Conservation (phyloP, 2,329 filamentous ascomycete genomes). For the Bimuria novae-zelandiae region DNA sequence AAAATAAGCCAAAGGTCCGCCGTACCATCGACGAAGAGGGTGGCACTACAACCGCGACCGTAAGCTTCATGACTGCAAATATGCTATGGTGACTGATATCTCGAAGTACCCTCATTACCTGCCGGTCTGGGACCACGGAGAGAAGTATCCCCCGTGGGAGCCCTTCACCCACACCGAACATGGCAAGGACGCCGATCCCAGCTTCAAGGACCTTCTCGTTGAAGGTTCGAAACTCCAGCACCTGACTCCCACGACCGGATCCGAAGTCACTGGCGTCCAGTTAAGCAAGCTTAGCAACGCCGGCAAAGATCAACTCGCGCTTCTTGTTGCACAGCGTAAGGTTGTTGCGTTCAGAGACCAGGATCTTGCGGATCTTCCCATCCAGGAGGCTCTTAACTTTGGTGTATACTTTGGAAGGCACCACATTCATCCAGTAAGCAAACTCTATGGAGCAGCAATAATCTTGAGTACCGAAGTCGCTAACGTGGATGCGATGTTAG, state of each 20-base stretch:
- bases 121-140: conserved; percentile 67
- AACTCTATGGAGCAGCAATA: no score
- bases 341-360: conserved; percentile 75
- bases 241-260: conserved; percentile 66
- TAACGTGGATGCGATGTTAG: conserved; percentile 47
- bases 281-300: conserved; percentile 66
- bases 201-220: conserved; percentile 66
- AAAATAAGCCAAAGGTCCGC: conserved; percentile 32
- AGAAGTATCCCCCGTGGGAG: conserved; percentile 64
- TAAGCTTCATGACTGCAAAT: background rate
- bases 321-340: conserved; percentile 72
- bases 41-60: background rate
- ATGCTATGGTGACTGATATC: conserved; percentile 24
- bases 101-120: conserved; percentile 71
- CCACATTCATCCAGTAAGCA: conserved; percentile 71
- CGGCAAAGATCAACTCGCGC: conserved; percentile 74
- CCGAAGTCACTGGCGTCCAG: conserved; percentile 67
- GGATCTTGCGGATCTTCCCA: conserved; percentile 65
- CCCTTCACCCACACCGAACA: conserved; percentile 73
- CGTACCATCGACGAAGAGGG: conserved; percentile 5
- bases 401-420: conserved; percentile 74
- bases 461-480: conserved; percentile 29
- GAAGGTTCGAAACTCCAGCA: conserved; percentile 55
- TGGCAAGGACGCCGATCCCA: conserved; percentile 70
- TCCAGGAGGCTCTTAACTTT: conserved; percentile 68